A percentile compares a stretch with the other conserved stretches of the same genome.
These are phyloP conservation scores for Debaryomyces sp. DNA, from an alignment of 1,139 yeast species.

Conservation along the genomic window DNA sequence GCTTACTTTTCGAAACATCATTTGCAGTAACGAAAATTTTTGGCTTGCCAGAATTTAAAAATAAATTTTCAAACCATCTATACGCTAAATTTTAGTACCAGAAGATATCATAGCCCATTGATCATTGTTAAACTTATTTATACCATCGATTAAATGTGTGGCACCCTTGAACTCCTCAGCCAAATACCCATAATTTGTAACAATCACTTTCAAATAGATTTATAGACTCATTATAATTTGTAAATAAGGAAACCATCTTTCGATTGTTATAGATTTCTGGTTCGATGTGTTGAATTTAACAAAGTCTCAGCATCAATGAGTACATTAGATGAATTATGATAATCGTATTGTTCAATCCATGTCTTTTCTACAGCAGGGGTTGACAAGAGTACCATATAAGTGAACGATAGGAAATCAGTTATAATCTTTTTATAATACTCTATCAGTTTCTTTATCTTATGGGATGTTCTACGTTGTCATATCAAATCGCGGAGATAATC, in stretches of 20 bases:
- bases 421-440: background rate
- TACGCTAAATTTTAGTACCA: conserved; percentile 22
- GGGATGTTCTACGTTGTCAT: too few relatives aligned
- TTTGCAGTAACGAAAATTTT: conserved; percentile 24
- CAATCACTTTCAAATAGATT: conserved; percentile 20
- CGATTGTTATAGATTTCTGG: conserved; percentile 18
- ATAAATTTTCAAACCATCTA: conserved; percentile 21
- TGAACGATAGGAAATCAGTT: conserved; percentile 15
- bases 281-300: conserved; percentile 20
- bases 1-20: conserved; percentile 15
- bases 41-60: conserved; percentile 14
- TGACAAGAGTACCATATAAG: conserved; percentile 26
- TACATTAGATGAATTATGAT: conserved; percentile 15
- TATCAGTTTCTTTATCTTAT: too few relatives aligned
- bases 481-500: background rate
- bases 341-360: conserved; percentile 19
- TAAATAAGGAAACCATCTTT: conserved; percentile 17
- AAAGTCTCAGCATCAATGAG: conserved; percentile 15
- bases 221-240: conserved; percentile 13
- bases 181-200: conserved; percentile 20
- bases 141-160: conserved; percentile 12
- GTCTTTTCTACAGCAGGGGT: conserved; percentile 22
- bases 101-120: conserved; percentile 27
- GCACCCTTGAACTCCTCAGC: conserved; percentile 21
- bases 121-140: conserved; percentile 10